Evolutionary conservation across 495 filamentous ascomycete species (phyloP).

Genomic region (Alectoria sarmentosa): DNA sequence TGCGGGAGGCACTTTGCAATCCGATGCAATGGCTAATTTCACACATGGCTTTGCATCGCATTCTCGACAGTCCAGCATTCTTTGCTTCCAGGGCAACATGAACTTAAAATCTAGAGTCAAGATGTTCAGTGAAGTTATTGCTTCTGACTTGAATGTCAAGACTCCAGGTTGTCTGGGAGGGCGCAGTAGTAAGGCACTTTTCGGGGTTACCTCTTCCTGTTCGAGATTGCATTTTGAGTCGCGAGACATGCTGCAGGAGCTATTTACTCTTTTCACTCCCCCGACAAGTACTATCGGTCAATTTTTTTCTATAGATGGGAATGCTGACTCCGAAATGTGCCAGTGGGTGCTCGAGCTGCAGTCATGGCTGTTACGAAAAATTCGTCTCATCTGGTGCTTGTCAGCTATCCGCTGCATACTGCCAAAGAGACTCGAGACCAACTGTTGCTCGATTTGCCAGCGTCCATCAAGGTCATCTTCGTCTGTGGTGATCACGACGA

Average conservation of each 20-base stretch:
- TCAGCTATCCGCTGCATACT: conserved; percentile 33
- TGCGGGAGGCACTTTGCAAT: conserved; percentile 32
- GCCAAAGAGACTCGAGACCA: conserved; percentile 31
- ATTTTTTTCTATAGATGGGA: no score
- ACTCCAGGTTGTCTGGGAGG: conserved; percentile 28
- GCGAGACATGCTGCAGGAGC: no score
- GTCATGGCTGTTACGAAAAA: conserved; percentile 28
- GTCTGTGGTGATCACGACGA: conserved; percentile 30
- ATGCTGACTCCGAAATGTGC: no score
- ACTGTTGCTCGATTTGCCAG: conserved; percentile 30
- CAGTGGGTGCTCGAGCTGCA: conserved; percentile 39
- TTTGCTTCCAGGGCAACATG: conserved; percentile 35
- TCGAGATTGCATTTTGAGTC: no score
- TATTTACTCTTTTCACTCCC: no score
- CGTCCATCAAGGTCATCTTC: conserved; percentile 30
- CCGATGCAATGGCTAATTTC: conserved; percentile 31
- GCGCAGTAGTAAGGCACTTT: no score
- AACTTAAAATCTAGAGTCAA: conserved; percentile 32
- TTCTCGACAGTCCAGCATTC: conserved; percentile 13
- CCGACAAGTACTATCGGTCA: no score
- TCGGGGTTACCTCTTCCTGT: no score
- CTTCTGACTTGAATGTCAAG: conserved; percentile 6
- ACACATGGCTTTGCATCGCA: conserved; percentile 27
- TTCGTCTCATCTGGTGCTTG: conserved; percentile 29
- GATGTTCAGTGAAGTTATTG: conserved; percentile 29